Evolutionary conservation across 305 asterid species (phyloP).

Genomic region (Plantago coronopus): DNA sequence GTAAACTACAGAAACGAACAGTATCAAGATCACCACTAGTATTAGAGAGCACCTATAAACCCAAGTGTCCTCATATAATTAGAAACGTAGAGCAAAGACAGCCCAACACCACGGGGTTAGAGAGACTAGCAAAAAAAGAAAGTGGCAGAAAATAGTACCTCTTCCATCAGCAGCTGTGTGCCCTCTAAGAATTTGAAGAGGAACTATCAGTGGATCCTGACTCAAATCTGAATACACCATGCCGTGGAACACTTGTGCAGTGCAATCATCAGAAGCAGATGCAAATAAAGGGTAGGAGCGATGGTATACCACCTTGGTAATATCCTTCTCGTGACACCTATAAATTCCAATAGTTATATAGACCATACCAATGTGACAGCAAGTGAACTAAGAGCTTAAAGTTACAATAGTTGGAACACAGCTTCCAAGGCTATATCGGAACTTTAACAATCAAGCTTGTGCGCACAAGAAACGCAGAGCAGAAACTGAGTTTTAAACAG

Average conservation of each 20-base stretch:
- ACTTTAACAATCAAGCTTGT: too few relatives aligned
- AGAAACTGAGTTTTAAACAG: too few relatives aligned
- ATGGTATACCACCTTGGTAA: constrained; percentile 73
- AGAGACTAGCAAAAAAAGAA: too few relatives aligned
- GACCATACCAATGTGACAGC: too few relatives aligned
- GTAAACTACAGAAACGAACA: too few relatives aligned
- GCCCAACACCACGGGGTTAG: too few relatives aligned
- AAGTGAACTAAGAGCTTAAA: too few relatives aligned
- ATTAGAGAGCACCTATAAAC: too few relatives aligned
- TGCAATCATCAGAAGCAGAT: constrained; percentile 92
- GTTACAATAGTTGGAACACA: not conserved
- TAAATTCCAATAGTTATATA: constrained; percentile 15
- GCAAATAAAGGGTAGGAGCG: constrained; percentile 87
- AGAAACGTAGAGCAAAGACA: not conserved
- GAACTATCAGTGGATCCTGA: constrained; percentile 80
- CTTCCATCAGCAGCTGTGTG: constrained; percentile 69
- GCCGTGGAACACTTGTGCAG: constrained; percentile 83
- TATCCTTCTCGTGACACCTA: constrained; percentile 86
- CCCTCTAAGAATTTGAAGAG: constrained; percentile 86
- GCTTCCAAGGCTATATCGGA: constrained; percentile 3
- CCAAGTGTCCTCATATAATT: not conserved
- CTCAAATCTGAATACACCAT: constrained; percentile 93
- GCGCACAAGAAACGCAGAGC: too few relatives aligned
- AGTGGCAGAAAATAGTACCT: constrained; percentile 37
- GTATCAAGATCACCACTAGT: too few relatives aligned